phyloP scores from a whole-genome alignment of 306 rosid species.

The Prunus persica region DNA sequence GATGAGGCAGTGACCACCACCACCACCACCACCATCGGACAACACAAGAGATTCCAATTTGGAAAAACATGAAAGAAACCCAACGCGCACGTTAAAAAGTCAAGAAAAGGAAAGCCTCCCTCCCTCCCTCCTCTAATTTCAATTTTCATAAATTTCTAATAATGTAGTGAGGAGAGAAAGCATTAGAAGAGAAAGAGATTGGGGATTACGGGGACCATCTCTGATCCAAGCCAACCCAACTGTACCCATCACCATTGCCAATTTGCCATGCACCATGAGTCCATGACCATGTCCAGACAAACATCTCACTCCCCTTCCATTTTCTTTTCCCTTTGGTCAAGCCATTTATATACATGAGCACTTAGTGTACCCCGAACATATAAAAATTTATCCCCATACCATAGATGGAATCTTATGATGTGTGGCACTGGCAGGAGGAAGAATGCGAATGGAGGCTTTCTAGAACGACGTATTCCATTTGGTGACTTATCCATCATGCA shows the following conservation, averaged over 20 bases:
- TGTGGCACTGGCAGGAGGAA: not conserved
- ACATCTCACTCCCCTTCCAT: constrained; percentile 44
- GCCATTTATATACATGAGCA: not conserved
- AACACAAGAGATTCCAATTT: constrained; percentile 60
- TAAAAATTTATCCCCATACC: not conserved
- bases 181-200: constrained; percentile 1
- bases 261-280: constrained; percentile 35
- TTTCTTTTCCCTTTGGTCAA: not conserved
- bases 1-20: constrained; percentile 21
- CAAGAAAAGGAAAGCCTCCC: constrained; percentile 15
- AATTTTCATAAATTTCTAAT: not conserved
- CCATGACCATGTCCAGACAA: constrained; percentile 49
- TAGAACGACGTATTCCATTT: constrained; percentile 30
- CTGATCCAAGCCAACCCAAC: constrained; percentile 34
- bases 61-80: constrained; percentile 68
- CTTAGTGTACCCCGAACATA: no score
- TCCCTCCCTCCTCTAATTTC: not conserved
- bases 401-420: not conserved
- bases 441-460: constrained; percentile 36
- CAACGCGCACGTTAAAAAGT: constrained; percentile 49
- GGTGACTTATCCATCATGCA: constrained; percentile 23
- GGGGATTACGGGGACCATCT: constrained; percentile 46
- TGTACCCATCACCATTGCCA: constrained; percentile 40
- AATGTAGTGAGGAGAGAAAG: not conserved
- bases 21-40: constrained; percentile 32